Base-by-base conservation (phyloP, 495 filamentous ascomycete species). In the Schizothecium vesticola region DNA sequence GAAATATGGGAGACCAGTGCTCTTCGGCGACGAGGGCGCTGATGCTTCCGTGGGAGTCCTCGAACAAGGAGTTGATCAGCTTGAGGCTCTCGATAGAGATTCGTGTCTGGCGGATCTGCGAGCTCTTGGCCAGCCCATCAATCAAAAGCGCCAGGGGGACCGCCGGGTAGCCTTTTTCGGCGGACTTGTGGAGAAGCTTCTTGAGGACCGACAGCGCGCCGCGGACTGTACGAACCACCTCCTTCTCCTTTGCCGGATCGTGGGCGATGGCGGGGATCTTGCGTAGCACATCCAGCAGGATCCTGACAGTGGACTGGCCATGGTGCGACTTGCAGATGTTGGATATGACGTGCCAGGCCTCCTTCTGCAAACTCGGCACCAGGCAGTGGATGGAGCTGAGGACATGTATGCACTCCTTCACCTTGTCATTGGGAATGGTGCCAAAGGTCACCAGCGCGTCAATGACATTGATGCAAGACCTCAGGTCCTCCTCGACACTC, bases 361-460 rank as follows among this genome's bases (percentile, higher is more conserved):
- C 86, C 43, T 91, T 88, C 63, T 87, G 86, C 21, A 94, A 83
- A 61, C 83, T 82, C 33, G 84, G 86, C 22, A 96, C 86, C 22
- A 92, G 86, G 61, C 90, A 88, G 75, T 93, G 90, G 26, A 94
- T 92, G 65, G 89, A 90, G 78, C 92, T 94, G 62, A 97, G 83
- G 19, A 95, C 86, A 73, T 92, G 88, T 23, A 97, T 79, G 72
- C 92, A 91, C 64, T 84, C 82, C 70, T 84, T 80, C 23, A 97
- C 84, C 69, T 86, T 88, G 67, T 79, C 75, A 58, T 82, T 85
- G 8, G 93, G 93, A 21, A 97, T 87, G 71, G 89, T 84, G 36
- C 89, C 87, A 78, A 92, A 96, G 3, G 90, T 90, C 64, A 92
- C 89, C 29, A 97, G 84, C 43, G 89, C 86, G 74, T 96, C 88